Evolutionary conservation across 352 stramenopile species (phyloP), one percentile per base, ranked within the genome.

Genomic region (Globisporangium recalcitrans): DNA sequence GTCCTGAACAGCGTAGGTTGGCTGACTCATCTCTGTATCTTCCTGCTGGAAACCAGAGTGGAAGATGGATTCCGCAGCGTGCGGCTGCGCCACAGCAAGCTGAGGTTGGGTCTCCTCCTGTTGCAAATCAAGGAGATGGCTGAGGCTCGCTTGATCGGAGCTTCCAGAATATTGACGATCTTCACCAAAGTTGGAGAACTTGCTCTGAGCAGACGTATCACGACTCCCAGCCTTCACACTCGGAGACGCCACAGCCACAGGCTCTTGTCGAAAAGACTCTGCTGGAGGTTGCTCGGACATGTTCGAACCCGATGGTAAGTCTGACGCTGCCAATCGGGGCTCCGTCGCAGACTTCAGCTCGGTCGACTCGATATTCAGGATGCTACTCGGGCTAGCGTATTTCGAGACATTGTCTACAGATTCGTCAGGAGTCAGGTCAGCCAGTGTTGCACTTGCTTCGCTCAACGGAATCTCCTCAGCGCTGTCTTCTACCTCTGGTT

Each of bases 391-490:
- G 19, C 58, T 52, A n/a, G 36, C 31, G 19, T 46, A 65, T 52
- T 65, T 65, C 26, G 49, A 31, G 4, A 34, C 36, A 3, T 14
- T 32, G 11, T 58, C 49, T 4, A 52, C 29, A 26, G 51, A 31
- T 19, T 65, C 59, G 21, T 65, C 59, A 32, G 59, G 59, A 40
- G 59, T 60, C 27, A 65, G 29, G 16, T 54, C 59, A 16, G 59
- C 59, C 6, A 65, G 59, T 13, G 59, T 65, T 22, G 59, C 59
- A 9, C 59, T 65, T 46, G 59, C 59, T 44, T 65, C 59, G 27
- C 49, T 65, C 51, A 65, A 32, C 9, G 49, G 59, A 38, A 65
- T 65, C 26, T 65, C 59, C n/a, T 65, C 51, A 13, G 19, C 26
- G 22, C 3, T 54, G 36, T 32, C 22, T n/a, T 59, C 51, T 5